Conservation (phyloP, 352 stramenopile species). For the Phytopythium helicoides region DNA sequence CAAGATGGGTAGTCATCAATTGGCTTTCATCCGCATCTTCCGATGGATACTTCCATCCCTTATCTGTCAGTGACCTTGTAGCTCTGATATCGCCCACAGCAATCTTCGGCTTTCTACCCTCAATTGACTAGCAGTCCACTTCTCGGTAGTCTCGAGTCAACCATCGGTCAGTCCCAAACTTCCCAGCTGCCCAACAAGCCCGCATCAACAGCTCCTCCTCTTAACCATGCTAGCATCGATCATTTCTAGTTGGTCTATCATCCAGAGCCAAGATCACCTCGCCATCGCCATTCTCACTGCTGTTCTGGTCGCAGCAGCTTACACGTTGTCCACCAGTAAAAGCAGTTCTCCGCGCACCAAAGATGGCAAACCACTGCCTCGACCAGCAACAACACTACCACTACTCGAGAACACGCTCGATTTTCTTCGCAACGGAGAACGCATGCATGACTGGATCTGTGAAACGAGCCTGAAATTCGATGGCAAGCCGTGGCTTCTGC, state of each 20-base stretch:
- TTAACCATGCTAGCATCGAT: conserved; percentile 1
- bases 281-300: not conserved
- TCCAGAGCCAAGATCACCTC: conserved; percentile 10
- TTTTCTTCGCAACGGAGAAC: conserved; percentile 3
- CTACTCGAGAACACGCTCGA: conserved; percentile 3
- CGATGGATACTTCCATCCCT: not conserved
- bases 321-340: not conserved
- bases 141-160: too few relatives aligned
- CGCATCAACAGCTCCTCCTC: not conserved
- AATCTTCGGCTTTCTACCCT: too few relatives aligned
- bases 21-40: not conserved
- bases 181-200: too few relatives aligned
- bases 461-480: conserved; percentile 14
- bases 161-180: too few relatives aligned
- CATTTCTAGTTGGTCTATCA: too few relatives aligned
- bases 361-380: not conserved
- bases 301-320: conserved; percentile 1
- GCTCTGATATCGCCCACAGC: too few relatives aligned
- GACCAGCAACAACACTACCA: not conserved
- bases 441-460: conserved; percentile 37
- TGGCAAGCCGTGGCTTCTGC: conserved; percentile 23
- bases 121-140: too few relatives aligned
- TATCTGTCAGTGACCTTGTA: too few relatives aligned
- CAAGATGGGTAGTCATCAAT: too few relatives aligned
- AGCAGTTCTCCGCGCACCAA: not conserved